Evolutionary conservation across 2,329 filamentous ascomycete species (phyloP), one percentile per base, ranked within the genome.

Genomic region (Gliomastix tumulicola): DNA sequence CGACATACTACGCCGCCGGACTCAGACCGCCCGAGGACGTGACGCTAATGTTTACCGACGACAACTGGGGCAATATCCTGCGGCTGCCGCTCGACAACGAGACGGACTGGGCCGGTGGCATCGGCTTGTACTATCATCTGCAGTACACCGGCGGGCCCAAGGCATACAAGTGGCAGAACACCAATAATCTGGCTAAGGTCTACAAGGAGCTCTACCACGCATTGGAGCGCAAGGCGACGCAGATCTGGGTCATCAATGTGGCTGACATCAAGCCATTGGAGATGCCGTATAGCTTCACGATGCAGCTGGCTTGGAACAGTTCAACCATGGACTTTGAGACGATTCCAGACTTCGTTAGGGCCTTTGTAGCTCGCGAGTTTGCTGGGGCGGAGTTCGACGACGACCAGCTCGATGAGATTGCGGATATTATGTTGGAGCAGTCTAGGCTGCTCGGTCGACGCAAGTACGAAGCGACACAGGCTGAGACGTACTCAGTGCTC

Each of bases 221-320:
- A 45, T 69, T 71, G 51, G 30, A 31, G 16, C 30, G 30, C 9
- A 15, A 15, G 10, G 77, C 78, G 3, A 65, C 68, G 31, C 63
- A 68, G 21, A 76, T 82, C 40, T 82, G 77, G 78, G 67, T 82
- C 32, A 70, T 81, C 43, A 82, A 82, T 43, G 71, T 82, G 5
- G 77, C 76, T 13, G 77, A 82, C 44, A 60, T 82, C 43, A 82
- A 82, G 49, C 72, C 75, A 2, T 59, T 54, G 56, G 75, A 79
- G 53, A 56, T 76, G 44, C 71, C 74, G 4, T 68, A 77, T 43
- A 66, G 63, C 37, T 71, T 78, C 45, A 74, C 71, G 55, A 63
- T 76, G 45, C 69, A 72, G 25, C 59, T 76, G 39, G 71, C 70
- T 4, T 76, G 74, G 47, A 65, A 75, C 43, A 68, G 69, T 31